Evolutionary conservation across 2,329 filamentous ascomycete genomes (phyloP).

Genomic region (Diaporthe capsici): DNA sequence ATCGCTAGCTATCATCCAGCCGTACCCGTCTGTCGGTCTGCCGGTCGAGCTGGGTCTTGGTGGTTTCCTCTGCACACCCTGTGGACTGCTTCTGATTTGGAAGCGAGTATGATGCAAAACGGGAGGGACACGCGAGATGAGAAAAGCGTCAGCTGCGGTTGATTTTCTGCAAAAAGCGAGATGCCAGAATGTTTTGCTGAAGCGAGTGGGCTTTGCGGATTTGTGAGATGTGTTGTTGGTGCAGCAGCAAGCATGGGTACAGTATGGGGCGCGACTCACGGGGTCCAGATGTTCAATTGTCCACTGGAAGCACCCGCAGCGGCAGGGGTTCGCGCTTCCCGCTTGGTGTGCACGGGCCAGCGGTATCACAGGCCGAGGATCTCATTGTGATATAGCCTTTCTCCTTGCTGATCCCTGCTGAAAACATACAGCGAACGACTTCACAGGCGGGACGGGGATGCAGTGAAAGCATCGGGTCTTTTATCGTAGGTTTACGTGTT

Average conservation of each 20-base stretch:
- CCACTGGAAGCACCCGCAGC: slow-evolving; percentile 1
- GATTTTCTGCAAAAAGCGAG: neutral
- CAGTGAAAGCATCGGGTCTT: neutral
- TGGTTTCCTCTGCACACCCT: neutral
- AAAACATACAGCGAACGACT: neutral
- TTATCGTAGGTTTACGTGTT: neutral
- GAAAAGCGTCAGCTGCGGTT: neutral
- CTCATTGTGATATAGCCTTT: neutral
- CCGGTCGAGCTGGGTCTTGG: neutral
- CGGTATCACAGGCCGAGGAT: slow-evolving; percentile 4
- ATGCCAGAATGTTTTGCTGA: slow-evolving; percentile 1
- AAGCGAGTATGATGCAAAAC: neutral
- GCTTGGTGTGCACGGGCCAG: neutral
- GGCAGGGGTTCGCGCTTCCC: slow-evolving; percentile 11
- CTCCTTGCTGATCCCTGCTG: slow-evolving; percentile 16
- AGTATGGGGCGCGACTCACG: slow-evolving; percentile 8
- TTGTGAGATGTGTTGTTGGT: slow-evolving; percentile 21
- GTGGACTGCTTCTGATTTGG: neutral
- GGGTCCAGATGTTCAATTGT: slow-evolving; percentile 19
- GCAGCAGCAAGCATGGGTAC: neutral
- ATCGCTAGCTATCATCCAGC: slow-evolving; percentile 18
- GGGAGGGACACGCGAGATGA: neutral
- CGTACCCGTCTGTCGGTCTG: neutral
- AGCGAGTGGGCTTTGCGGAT: slow-evolving; percentile 2
- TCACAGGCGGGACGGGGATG: neutral